Base-by-base conservation (phyloP, 768 basidiomycete genomes). In the Omphalotus guepiniiformis region DNA sequence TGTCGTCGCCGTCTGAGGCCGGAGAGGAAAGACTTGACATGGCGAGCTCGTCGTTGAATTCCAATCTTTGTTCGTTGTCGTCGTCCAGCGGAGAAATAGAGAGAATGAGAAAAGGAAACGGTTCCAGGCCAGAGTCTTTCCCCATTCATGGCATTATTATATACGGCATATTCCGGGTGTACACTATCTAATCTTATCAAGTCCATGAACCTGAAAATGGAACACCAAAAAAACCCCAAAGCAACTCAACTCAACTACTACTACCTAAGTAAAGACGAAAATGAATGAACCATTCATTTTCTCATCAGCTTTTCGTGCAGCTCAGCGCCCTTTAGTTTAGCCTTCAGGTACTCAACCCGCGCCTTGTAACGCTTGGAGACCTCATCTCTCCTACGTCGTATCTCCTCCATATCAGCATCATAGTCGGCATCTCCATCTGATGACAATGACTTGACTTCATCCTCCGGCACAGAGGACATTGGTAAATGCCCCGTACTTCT, bases 261-360 rank as follows among this genome's bases (percentile, higher is more conserved):
- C 30, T n/a, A 8, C 9, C 19, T 39, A 39, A 9, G 9, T 13
- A 26, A 22, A n/a, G 18, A 42, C 26, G 28, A 15, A 25, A 28
- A 5, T 19, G 25, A 42, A 26, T 2, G 28, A 42, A 34, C 16
- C 11, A 12, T 13, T 32, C 35, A 82, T 61, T 76, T 83, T 60
- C 77, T 80, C 70, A 85, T 54, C 55, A 92, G 65, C 62, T 88
- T 88, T 69, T 92, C 90, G 53, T 85, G 86, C 58, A 92, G 61
- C 66, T 90, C 85, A 1, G 88, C 89, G 16, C 85, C 84, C 66
- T 89, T 90, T 59, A 92, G 60, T 65, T 86, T 85, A 29, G 89
- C 89, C 28, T 85, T 78, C 55, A 92, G 67, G 60, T 87, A 92
- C 53, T 89, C 88, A 58, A 92, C 62, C 39, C 88, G 80, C 27